Evolutionary conservation across 2,329 filamentous ascomycete genomes (phyloP), one percentile per base, ranked within the genome.

Genomic region (Aspergillus tanneri): DNA sequence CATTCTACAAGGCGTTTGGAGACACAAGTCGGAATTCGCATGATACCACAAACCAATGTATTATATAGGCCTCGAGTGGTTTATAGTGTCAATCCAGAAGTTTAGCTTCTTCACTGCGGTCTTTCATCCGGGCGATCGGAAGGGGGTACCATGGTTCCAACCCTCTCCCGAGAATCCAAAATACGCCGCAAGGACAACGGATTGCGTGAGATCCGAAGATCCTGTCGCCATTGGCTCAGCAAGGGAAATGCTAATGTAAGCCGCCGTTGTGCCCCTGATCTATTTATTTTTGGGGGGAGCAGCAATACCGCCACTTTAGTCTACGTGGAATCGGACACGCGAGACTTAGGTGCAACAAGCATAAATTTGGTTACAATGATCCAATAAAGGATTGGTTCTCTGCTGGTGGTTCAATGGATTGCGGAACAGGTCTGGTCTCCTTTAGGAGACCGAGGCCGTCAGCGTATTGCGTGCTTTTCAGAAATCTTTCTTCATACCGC

Each of bases 21-120:
- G 27, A 51, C n/a, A n/a, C n/a, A n/a, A n/a, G n/a, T n/a, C n/a
- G n/a, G n/a, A n/a, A n/a, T 38, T 45, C 44, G 54, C 58, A 61
- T 60, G 58, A 61, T 61, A 61, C 58, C 58, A 61, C 54, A 35
- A 44, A 47, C 42, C 35, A 49, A 37, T 47, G 21, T 58, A 46
- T 49, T 25, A 35, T n/a, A n/a, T 37, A 34, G 42, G 27, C 16
- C n/a, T 38, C 14, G 37, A 34, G 19, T 22, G 24, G 32, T 19
- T 21, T 21, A 23, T 35, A 19, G 8, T 34, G n/a, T n/a, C n/a
- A n/a, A n/a, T n/a, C n/a, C n/a, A n/a, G n/a, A n/a, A n/a, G n/a
- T 21, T 24, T 11, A 9, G 28, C n/a, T 32, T 43, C n/a, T 21
- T 16, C 16, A 18, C 30, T 5, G 11, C 12, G 28, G 16, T 32